phyloP scores from a whole-genome alignment of 163 green algal genomes.

The Scenedesmus sp. region DNA sequence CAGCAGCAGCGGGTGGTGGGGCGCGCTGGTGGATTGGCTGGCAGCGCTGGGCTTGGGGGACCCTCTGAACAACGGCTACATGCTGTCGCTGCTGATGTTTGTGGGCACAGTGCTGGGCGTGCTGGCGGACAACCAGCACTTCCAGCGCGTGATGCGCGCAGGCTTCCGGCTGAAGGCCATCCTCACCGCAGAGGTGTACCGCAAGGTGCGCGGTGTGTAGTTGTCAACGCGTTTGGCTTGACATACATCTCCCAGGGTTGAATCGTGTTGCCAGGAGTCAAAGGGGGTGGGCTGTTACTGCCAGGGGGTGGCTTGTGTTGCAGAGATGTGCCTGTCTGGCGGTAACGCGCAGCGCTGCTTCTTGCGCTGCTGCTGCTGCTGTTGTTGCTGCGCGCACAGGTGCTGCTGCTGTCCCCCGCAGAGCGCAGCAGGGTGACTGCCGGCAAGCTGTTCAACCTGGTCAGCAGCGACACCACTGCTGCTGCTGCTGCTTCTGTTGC shows the following conservation, averaged over 20 bases:
- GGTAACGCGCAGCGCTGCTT: too few species aligned
- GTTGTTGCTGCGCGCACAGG: neutral
- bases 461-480: neutral
- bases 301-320: too few species aligned
- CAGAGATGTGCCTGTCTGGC: too few species aligned
- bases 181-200: constrained; percentile 73
- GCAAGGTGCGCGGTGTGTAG: constrained; percentile 58
- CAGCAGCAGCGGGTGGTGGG: neutral
- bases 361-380: too few species aligned
- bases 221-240: neutral
- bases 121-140: constrained; percentile 82
- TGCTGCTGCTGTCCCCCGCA: too few species aligned
- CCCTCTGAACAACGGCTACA: constrained; percentile 58
- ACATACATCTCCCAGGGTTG: too few species aligned
- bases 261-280: neutral
- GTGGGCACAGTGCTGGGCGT: constrained; percentile 66
- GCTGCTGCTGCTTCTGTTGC: constrained; percentile 3
- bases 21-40: neutral
- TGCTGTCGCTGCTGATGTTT: constrained; percentile 71
- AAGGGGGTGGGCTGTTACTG: neutral
- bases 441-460: neutral
- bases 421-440: too few species aligned
- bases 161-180: constrained; percentile 76
- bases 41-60: neutral
- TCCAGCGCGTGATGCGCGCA: constrained; percentile 77